Evolutionary conservation across 352 stramenopile genomes (phyloP).

Genomic region (Phytophthora boehmeriae): DNA sequence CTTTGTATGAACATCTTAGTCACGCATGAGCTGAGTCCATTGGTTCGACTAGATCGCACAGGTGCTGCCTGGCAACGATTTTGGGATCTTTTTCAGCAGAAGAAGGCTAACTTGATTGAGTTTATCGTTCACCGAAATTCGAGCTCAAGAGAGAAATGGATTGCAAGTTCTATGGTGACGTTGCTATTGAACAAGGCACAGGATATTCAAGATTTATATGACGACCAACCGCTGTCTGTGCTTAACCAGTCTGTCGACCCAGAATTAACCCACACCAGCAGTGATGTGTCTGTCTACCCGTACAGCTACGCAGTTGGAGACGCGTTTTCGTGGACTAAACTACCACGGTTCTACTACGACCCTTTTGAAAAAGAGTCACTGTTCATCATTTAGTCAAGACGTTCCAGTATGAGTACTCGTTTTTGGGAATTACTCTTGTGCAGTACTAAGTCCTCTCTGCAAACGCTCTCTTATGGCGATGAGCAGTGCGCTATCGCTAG

Average conservation of each 20-base stretch:
- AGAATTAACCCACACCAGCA: slow-evolving; percentile 18
- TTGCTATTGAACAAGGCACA: slow-evolving; percentile 50
- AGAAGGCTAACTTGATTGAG: slow-evolving; percentile 52
- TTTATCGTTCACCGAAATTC: slow-evolving; percentile 40
- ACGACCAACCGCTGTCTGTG: slow-evolving; percentile 35
- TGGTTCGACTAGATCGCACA: slow-evolving; percentile 48
- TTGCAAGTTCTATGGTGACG: slow-evolving; percentile 53
- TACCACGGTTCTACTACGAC: slow-evolving; percentile 69
- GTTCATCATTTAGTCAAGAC: slow-evolving; percentile 66
- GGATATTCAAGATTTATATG: slow-evolving; percentile 56
- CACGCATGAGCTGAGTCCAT: slow-evolving; percentile 51
- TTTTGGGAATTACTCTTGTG: slow-evolving; percentile 47
- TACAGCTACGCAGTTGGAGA: slow-evolving; percentile 51
- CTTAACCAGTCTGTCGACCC: slow-evolving; percentile 15
- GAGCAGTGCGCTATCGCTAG: slow-evolving; percentile 57
- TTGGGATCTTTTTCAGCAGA: slow-evolving; percentile 50
- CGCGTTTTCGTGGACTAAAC: slow-evolving; percentile 67
- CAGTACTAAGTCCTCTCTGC: slow-evolving; percentile 63
- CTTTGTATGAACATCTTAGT: slow-evolving; percentile 64
- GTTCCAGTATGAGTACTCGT: slow-evolving; percentile 70
- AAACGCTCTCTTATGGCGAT: slow-evolving; percentile 62
- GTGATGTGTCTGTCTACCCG: slow-evolving; percentile 38
- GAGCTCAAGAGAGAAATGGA: slow-evolving; percentile 35
- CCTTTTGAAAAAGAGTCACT: slow-evolving; percentile 57
- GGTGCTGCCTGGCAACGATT: slow-evolving; percentile 49